A percentile compares a stretch with the other conserved stretches of the same genome.
These are phyloP conservation scores for Eimeria falciformis DNA, from an alignment of 169 alveolate species.

Conservation along the genomic window DNA sequence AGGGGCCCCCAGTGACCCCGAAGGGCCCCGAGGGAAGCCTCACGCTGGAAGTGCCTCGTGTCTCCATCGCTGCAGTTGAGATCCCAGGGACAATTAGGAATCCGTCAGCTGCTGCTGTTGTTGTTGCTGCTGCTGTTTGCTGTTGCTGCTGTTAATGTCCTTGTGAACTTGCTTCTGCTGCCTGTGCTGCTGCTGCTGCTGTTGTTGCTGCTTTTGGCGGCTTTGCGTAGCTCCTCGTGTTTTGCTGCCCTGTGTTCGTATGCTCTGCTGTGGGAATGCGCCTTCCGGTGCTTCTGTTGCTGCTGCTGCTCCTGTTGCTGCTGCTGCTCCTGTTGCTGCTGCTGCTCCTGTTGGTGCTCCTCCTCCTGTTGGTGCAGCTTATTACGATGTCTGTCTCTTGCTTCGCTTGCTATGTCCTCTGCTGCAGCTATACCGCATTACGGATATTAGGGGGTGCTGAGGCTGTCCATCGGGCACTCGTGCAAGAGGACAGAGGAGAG, in stretches of 20 bases:
- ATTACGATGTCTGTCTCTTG: background rate
- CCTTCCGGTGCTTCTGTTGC: no score
- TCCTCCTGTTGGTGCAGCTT: background rate
- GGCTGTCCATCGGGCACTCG: conserved; percentile 4
- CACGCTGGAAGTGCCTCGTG: background rate
- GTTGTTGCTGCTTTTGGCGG: background rate
- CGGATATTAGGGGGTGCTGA: conserved; percentile 39
- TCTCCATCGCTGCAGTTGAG: conserved; percentile 24
- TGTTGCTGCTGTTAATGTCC: background rate
- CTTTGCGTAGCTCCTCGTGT: background rate
- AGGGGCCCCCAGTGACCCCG: background rate
- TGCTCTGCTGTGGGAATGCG: no score
- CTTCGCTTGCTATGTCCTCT: background rate
- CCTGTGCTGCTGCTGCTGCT: conserved; percentile 25
- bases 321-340: conserved; percentile 9
- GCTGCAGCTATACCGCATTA: conserved; percentile 46
- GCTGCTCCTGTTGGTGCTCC: background rate
- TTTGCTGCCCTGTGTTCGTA: no score
- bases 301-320: no score
- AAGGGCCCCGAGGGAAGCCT: background rate
- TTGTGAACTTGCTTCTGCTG: background rate
- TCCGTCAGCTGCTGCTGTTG: conserved; percentile 36
- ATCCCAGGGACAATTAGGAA: conserved; percentile 16
- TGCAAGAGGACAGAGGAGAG: background rate
- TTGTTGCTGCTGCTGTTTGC: background rate